Evolutionary conservation across 306 rosid genomes (phyloP).

Genomic region (Trifolium fragiferum): DNA sequence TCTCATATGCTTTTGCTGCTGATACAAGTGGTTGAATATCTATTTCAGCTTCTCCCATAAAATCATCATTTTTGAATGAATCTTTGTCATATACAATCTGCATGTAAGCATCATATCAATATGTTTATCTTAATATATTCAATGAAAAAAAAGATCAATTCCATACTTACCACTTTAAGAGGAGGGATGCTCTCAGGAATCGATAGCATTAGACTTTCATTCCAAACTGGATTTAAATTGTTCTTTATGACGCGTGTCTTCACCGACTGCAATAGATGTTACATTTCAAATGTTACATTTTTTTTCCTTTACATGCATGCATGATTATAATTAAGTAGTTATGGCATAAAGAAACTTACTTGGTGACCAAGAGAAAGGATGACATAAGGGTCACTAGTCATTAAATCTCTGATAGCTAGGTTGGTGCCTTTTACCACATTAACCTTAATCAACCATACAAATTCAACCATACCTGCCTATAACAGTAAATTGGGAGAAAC

Average conservation of each 20-base stretch:
- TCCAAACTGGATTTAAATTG: constrained; percentile 93
- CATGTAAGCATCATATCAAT: constrained; percentile 32
- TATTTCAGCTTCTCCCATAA: constrained; percentile 97
- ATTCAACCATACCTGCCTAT: constrained; percentile 98
- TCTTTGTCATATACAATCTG: constrained; percentile 95
- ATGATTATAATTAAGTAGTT: too few relatives aligned
- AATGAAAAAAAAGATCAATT: too few relatives aligned
- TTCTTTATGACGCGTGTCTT: constrained; percentile 91
- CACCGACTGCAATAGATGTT: constrained; percentile 65
- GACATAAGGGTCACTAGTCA: constrained; percentile 95
- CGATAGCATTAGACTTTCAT: constrained; percentile 90
- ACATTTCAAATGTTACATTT: constrained; percentile 16
- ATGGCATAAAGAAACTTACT: constrained; percentile 59
- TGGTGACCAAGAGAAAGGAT: constrained; percentile 85
- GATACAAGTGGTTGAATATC: constrained; percentile 82
- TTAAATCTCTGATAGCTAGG: constrained; percentile 78
- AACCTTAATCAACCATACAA: constrained; percentile 87
- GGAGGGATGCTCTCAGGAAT: constrained; percentile 88
- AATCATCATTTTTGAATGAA: constrained; percentile 82
- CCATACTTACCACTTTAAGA: constrained; percentile 85
- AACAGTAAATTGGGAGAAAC: constrained; percentile 55
- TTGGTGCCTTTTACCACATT: constrained; percentile 91
- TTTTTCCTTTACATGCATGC: too few relatives aligned
- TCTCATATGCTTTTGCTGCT: constrained; percentile 80
- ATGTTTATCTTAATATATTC: neutral